Percentiles rank a stretch among this genome's conserved stretches.
phyloP scores from a whole-genome alignment of 345 rosid species.

The Populus deltoides region DNA sequence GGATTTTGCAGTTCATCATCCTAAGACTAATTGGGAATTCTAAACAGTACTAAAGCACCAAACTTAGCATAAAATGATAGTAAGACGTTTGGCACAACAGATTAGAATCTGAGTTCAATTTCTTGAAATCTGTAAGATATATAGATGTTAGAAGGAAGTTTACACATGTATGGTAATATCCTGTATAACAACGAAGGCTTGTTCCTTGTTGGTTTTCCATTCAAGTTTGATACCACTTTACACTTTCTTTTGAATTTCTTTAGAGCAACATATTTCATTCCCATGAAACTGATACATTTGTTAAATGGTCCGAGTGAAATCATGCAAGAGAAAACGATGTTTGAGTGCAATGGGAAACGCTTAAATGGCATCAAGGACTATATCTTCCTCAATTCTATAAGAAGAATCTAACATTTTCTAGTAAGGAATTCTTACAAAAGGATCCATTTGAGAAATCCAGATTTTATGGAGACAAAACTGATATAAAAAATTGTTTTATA shows the following conservation, averaged over 20 bases:
- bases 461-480: too few relatives aligned
- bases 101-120: neutral
- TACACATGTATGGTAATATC: neutral
- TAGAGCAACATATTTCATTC: neutral
- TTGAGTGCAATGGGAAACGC: neutral
- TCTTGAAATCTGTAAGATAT: neutral
- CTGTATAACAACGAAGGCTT: neutral
- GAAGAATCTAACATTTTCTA: neutral
- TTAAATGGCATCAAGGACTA: neutral
- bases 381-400: neutral
- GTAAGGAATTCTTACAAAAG: too few relatives aligned
- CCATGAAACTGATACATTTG: neutral
- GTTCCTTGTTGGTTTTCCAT: neutral
- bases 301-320: neutral
- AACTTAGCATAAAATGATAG: neutral
- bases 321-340: neutral
- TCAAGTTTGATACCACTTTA: neutral
- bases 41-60: neutral
- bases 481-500: too few relatives aligned
- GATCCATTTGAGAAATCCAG: too few relatives aligned
- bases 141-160: neutral
- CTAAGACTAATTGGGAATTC: neutral
- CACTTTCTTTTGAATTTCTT: neutral
- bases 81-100: neutral
- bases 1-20: constrained; percentile 6